These are phyloP conservation scores for Cordyceps farinosa DNA, from an alignment of 2,329 filamentous ascomycete species.

Conservation along the genomic window DNA sequence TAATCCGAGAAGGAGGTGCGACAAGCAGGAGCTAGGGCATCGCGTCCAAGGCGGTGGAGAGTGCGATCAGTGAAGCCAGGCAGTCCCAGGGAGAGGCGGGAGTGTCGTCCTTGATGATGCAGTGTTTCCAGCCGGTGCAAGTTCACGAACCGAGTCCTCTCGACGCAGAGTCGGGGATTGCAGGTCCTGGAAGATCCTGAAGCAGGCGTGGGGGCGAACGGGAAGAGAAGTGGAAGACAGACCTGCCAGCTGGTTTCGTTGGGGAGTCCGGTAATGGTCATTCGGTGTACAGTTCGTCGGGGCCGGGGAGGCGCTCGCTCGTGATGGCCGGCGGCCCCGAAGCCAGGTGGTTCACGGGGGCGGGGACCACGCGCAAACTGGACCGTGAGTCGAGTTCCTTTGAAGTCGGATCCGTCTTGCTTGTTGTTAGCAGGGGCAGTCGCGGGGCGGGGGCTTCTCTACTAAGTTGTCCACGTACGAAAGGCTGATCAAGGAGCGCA, in stretches of 20 bases:
- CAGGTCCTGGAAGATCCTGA: slow-evolving; percentile 12
- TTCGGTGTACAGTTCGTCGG: slow-evolving; percentile 89
- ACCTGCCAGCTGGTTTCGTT: slow-evolving; percentile 99
- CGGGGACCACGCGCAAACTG: slow-evolving; percentile 91
- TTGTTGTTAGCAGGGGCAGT: slow-evolving; percentile 24
- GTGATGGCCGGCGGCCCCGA: slow-evolving; percentile 38
- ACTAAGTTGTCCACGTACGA: slow-evolving; percentile 46
- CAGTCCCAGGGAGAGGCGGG: neutral
- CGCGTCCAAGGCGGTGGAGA: neutral
- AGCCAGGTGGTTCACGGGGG: slow-evolving; percentile 46
- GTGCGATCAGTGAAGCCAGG: slow-evolving; percentile 4
- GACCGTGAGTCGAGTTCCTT: slow-evolving; percentile 95
- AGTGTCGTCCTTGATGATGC: slow-evolving; percentile 5
- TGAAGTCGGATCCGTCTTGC: slow-evolving; percentile 92
- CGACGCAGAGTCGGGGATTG: neutral
- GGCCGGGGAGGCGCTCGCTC: slow-evolving; percentile 67
- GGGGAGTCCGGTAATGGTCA: slow-evolving; percentile 96
- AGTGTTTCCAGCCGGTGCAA: neutral
- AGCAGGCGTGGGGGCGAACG: slow-evolving; percentile 17
- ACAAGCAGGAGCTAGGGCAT: slow-evolving; percentile 23
- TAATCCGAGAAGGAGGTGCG: neutral
- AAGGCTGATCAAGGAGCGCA: slow-evolving; percentile 44
- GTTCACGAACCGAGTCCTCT: neutral
- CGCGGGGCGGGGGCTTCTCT: neutral
- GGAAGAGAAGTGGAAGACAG: slow-evolving; percentile 54